These are phyloP conservation scores for Ziziphus jujuba DNA, from an alignment of 306 rosid species.

Conservation along the genomic window DNA sequence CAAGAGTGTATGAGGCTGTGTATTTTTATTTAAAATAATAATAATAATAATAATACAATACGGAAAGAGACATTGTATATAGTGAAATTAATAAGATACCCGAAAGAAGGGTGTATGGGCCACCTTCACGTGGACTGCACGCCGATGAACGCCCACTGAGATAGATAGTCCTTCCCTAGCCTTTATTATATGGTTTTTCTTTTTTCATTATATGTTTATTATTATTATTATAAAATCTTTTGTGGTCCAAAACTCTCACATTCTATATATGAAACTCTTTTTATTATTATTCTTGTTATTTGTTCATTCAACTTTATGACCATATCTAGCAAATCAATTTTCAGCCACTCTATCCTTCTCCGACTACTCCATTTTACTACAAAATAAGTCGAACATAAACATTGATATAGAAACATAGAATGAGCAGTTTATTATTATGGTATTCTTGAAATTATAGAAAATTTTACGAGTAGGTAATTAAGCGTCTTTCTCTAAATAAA, in stretches of 20 bases:
- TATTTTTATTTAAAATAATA: too few species aligned
- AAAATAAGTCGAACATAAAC: too few species aligned
- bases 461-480: too few species aligned
- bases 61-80: background rate
- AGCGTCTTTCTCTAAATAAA: too few species aligned
- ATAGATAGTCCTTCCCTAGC: conserved; percentile 17
- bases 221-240: background rate
- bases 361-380: too few species aligned
- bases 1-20: background rate
- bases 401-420: too few species aligned
- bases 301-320: background rate
- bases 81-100: background rate
- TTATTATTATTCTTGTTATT: too few species aligned
- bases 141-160: conserved; percentile 19
- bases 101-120: conserved; percentile 17
- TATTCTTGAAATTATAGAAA: too few species aligned
- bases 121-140: conserved; percentile 38
- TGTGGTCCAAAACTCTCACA: conserved; percentile 19
- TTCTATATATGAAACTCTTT: background rate
- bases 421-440: too few species aligned
- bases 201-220: too few species aligned
- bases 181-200: too few species aligned
- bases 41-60: too few species aligned
- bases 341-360: background rate
- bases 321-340: background rate